A percentile compares a stretch with the other conserved stretches of the same genome.
Conservation (phyloP, 1,284 basidiomycete genomes). For the Coriolopsis trogii region DNA sequence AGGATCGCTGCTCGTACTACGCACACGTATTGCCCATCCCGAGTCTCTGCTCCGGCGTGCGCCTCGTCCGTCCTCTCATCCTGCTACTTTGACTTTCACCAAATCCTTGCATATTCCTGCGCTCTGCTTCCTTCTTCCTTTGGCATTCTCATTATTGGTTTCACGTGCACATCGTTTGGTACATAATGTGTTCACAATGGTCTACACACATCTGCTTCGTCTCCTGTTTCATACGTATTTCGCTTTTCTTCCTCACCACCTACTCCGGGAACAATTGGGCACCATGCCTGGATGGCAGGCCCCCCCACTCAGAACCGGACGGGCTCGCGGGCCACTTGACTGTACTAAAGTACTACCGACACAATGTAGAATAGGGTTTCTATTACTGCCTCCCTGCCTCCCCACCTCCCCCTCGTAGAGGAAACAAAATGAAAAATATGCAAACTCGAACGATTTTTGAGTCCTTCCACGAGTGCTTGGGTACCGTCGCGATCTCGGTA, state of each 20-base stretch:
- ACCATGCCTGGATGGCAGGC: too few relatives aligned
- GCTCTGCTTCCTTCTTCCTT: background rate
- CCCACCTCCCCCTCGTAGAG: too few relatives aligned
- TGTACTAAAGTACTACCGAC: constrained; percentile 7
- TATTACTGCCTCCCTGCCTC: constrained; percentile 4
- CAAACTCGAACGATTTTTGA: background rate
- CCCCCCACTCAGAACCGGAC: too few relatives aligned
- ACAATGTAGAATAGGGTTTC: constrained; percentile 19
- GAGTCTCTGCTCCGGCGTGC: background rate
- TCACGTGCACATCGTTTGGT: background rate
- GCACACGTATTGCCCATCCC: background rate
- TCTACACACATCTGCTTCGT: too few relatives aligned
- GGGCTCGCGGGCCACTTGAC: too few relatives aligned
- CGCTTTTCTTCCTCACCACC: too few relatives aligned
- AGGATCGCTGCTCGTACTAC: background rate
- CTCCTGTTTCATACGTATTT: too few relatives aligned
- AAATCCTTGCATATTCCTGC: constrained; percentile 12
- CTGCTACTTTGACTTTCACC: constrained; percentile 9
- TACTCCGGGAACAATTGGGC: too few relatives aligned
- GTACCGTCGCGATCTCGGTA: too few relatives aligned
- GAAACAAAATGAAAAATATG: constrained; percentile 5
- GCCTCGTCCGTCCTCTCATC: constrained; percentile 1
- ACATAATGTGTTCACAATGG: too few relatives aligned
- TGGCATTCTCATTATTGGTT: background rate
- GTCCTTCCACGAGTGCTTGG: background rate